These are phyloP conservation scores for Akanthomyces lecanii DNA, from an alignment of 2,329 filamentous ascomycete genomes.

Conservation along the genomic window DNA sequence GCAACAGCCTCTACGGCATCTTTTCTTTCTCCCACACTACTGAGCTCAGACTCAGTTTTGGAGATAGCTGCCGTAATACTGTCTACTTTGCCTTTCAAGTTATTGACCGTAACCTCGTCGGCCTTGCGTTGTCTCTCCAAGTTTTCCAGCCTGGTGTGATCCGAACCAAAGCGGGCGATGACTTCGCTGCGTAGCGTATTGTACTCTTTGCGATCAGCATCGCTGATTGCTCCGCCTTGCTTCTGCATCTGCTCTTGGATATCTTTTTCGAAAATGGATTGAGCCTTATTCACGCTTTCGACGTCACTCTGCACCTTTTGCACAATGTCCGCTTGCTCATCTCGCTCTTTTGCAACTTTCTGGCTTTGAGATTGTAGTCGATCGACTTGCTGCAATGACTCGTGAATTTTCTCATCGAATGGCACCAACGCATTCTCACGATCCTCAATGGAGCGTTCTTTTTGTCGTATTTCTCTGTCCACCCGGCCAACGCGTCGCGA, in stretches of 20 bases:
- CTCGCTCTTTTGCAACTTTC: constrained; percentile 70
- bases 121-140: constrained; percentile 86
- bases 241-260: constrained; percentile 81
- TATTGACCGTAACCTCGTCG: constrained; percentile 86
- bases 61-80: constrained; percentile 68
- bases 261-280: constrained; percentile 81
- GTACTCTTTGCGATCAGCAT: constrained; percentile 85
- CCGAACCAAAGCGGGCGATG: constrained; percentile 72
- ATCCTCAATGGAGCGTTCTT: constrained; percentile 83
- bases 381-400: constrained; percentile 67
- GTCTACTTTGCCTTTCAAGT: constrained; percentile 83
- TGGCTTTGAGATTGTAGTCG: constrained; percentile 64
- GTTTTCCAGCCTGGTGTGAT: constrained; percentile 79
- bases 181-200: constrained; percentile 79
- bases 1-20: constrained; percentile 57
- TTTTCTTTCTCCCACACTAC: constrained; percentile 65
- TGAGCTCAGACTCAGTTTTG: constrained; percentile 68
- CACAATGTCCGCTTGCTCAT: constrained; percentile 63
- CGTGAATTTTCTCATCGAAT: constrained; percentile 84
- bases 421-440: constrained; percentile 82
- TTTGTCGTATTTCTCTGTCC: constrained; percentile 80
- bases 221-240: constrained; percentile 79
- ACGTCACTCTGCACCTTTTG: constrained; percentile 77
- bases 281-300: constrained; percentile 80
- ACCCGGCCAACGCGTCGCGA: constrained; percentile 72